These are phyloP conservation scores for Pichia sp. DNA, from an alignment of 1,139 yeast species.

Conservation along the genomic window DNA sequence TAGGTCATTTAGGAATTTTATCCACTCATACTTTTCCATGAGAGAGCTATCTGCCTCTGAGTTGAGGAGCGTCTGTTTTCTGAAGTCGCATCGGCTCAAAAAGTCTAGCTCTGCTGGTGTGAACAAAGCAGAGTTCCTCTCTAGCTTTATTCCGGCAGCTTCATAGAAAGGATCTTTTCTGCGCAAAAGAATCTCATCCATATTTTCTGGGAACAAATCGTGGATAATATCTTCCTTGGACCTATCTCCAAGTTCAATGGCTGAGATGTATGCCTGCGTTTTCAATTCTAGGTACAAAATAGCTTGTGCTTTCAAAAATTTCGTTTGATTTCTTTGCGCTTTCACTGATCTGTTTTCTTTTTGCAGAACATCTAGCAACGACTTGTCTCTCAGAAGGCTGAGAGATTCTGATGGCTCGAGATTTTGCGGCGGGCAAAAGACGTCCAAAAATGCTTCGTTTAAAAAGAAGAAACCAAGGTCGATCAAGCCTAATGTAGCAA, in stretches of 20 bases:
- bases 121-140: constrained; percentile 34
- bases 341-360: constrained; percentile 10
- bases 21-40: constrained; percentile 67
- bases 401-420: constrained; percentile 35
- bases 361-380: constrained; percentile 6
- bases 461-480: constrained; percentile 85
- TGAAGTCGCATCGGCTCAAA: constrained; percentile 59
- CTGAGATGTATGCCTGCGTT: constrained; percentile 92
- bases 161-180: constrained; percentile 36
- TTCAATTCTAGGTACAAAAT: constrained; percentile 77
- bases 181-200: constrained; percentile 51
- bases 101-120: constrained; percentile 74
- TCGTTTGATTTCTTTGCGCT: constrained; percentile 30
- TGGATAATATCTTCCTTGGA: constrained; percentile 67
- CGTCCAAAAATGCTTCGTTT: constrained; percentile 77
- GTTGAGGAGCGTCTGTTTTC: constrained; percentile 59
- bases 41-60: constrained; percentile 46
- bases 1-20: constrained; percentile 64
- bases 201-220: constrained; percentile 66
- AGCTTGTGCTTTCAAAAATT: constrained; percentile 76
- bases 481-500: constrained; percentile 78
- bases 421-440: constrained; percentile 63
- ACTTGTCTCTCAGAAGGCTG: constrained; percentile 22
- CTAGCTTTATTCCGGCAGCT: constrained; percentile 18
- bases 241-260: constrained; percentile 68